Conservation (phyloP, 2,329 filamentous ascomycete genomes). For the Aspergillus ruber region DNA sequence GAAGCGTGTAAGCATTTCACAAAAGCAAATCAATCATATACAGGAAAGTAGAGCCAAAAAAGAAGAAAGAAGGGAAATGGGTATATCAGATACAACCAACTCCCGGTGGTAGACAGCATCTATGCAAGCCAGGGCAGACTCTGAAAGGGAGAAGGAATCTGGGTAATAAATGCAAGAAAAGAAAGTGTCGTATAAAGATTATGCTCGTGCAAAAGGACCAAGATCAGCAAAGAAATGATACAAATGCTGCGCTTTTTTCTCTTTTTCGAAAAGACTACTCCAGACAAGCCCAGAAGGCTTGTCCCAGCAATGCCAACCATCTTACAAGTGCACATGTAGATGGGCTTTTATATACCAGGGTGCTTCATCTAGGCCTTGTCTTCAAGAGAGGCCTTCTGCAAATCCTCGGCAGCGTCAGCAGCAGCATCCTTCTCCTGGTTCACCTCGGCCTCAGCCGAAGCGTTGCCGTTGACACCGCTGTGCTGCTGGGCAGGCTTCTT, state of each 20-base stretch:
- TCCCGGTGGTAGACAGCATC: neutral
- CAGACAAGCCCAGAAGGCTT: conserved; percentile 1
- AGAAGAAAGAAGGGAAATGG: neutral
- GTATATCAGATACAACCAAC: neutral
- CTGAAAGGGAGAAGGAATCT: neutral
- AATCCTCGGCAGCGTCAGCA: conserved; percentile 53
- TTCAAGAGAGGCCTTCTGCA: conserved; percentile 56
- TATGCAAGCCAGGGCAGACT: neutral
- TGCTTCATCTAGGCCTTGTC: conserved; percentile 37
- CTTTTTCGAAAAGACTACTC: neutral
- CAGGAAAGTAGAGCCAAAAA: neutral
- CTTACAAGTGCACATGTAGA: conserved; percentile 14
- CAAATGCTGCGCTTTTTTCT: conserved; percentile 2
- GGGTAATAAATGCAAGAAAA: neutral
- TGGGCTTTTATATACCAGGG: conserved; percentile 7
- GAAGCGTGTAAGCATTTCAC: neutral
- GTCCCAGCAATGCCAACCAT: conserved; percentile 12
- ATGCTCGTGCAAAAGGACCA: conserved; percentile 4
- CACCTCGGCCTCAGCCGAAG: conserved; percentile 49
- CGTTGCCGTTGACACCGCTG: conserved; percentile 47
- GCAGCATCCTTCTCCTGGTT: conserved; percentile 54
- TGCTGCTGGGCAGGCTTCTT: conserved; percentile 50
- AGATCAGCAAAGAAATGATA: conserved; percentile 13
- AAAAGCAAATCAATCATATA: neutral
- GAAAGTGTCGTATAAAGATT: neutral